phyloP scores from a whole-genome alignment of 2,329 filamentous ascomycete genomes.

The Hansfordia pulvinata region DNA sequence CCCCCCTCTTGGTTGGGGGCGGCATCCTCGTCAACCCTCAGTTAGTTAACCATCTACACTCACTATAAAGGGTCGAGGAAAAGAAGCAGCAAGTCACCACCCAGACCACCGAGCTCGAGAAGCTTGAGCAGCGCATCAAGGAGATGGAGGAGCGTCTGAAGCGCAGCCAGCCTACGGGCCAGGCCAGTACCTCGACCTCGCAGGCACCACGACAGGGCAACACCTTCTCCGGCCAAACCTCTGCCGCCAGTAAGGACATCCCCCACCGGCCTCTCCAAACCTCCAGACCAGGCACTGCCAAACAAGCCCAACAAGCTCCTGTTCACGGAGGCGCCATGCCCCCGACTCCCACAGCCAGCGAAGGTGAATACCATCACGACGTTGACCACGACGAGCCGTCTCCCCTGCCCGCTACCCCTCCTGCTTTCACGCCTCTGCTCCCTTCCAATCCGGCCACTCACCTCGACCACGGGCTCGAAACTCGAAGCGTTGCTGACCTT shows the following conservation, averaged over 20 bases:
- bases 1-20: no score
- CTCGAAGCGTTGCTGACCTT: no score
- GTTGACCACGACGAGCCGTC: conserved; percentile 4
- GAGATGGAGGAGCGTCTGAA: conserved; percentile 73
- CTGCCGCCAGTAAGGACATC: conserved; percentile 15
- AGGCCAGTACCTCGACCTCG: conserved; percentile 6
- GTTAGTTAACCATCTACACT: background rate
- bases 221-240: conserved; percentile 11
- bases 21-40: conserved; percentile 1
- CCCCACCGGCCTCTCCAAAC: conserved; percentile 12
- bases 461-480: no score
- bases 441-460: no score
- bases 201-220: conserved; percentile 15
- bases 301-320: conserved; percentile 32
- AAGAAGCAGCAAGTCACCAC: conserved; percentile 70
- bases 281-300: conserved; percentile 39
- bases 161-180: conserved; percentile 10
- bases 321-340: conserved; percentile 44
- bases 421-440: conserved; percentile 10
- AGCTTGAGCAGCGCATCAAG: conserved; percentile 69
- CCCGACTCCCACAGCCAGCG: conserved; percentile 45
- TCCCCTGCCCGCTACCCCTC: conserved; percentile 9
- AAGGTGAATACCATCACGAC: conserved; percentile 42
- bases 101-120: conserved; percentile 69
- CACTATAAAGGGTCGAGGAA: conserved; percentile 4